Base-by-base conservation (phyloP, 176 grass and related monocot species). In the Carex littledalei region DNA sequence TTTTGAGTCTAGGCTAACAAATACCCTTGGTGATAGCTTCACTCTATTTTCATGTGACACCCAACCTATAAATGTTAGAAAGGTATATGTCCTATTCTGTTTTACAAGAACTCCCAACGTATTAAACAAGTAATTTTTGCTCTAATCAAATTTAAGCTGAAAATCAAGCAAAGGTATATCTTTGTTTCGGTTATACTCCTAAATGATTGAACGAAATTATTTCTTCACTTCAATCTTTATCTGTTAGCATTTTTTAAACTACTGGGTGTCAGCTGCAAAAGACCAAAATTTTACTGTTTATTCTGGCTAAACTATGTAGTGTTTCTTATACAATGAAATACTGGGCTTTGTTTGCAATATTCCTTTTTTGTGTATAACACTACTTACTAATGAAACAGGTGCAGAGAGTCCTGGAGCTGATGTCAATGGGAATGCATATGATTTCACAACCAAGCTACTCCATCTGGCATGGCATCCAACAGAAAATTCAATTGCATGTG, bases 401-500 rank as follows among this genome's bases (percentile, higher is more conserved):
- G 82, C 81, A 81, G 94, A 96, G 82, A 93, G 77, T 72, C 41
- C 89, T 74, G 82, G 80, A 68, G 63, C 85, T 2, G 94, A 96
- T 58, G 85, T 84, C 17, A 93, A 84, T 85, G 94, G 91, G 70
- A 96, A 87, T 70, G 81, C 94, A 75, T 84, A 83, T 21, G 94
- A 93, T 76, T 88, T 93, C 20, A 80, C 89, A 57, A 91, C 94
- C 80, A 96, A 96, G 75, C 82, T 96, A 76, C 94, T 96, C 29
- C 94, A 96, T 91, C 80, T 96, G 81, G 94, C 94, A 49, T 96
- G 94, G 94, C 94, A 96, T 80, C 94, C 94, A 60, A 91, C 91
- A n/a, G 94, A 96, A 85, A 91, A 96, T 89, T 96, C 94, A 24
- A 91, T 96, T 1, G 94, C 94, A n/a, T 96, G 94, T 71, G 94